Base-by-base conservation (phyloP, 78 protist species). In the Fonticula alba region DNA sequence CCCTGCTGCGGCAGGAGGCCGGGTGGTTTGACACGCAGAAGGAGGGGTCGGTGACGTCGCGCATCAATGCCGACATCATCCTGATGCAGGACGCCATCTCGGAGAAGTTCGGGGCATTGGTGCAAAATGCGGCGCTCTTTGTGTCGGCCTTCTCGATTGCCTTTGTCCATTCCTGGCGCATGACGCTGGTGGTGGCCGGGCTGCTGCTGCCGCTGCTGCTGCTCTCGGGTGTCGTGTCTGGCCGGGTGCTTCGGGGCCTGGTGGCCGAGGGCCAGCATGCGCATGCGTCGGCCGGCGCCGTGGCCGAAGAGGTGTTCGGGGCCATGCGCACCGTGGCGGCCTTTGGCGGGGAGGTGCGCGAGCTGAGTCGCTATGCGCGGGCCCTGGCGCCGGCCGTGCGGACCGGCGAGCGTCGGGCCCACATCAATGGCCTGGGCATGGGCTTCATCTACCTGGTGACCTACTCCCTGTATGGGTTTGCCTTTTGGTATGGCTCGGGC, bases 251-350 rank as follows among this genome's bases (percentile, higher is more conserved):
- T n/a, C n/a, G n/a, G n/a, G n/a, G n/a, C n/a, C n/a, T n/a, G n/a
- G 41, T 58, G n/a, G 54, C 14, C 33, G 68, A 53, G 63, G 79
- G 75, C 43, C 70, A 62, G 41, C 72, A 71, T 27, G 67, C 73
- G 36, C 78, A 74, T 52, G 80, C 81, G 20, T 55, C 68, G 22
- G 87, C 87, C 1, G 87, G 83, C 51, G 71, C 65, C 36, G 64
- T 74, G 33, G 84, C 84, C 22, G 73, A 79, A 33, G 81, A 82
- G 68, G 69, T 54, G 47, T 64, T 82, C 43, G 69, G 71, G 7
- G 31, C 66, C 2, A 67, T 82, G 57, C 75, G 87, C 55, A 82
- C 87, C 0, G 83, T 82, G 38, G 61, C 57, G 15, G 68, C 87
- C 2, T 76, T 82, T 58, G 69, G 75, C 52, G 65, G 77, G 40